phyloP scores from a whole-genome alignment of 805 yeast genomes.

The Lipomyces sp. region DNA sequence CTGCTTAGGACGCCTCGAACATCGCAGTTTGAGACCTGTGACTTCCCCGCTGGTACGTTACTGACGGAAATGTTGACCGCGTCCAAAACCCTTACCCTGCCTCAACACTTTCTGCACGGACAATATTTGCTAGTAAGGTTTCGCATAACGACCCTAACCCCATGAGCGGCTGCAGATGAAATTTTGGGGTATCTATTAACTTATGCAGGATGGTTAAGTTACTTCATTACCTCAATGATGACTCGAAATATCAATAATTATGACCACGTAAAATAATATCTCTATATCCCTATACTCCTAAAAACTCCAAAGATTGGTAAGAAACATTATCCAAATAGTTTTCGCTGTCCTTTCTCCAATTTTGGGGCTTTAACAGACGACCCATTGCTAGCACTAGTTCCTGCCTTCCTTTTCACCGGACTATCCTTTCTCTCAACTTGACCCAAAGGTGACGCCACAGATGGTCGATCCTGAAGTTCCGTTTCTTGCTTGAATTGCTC shows the following conservation, averaged over 20 bases:
- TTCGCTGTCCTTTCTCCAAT: constrained; percentile 29
- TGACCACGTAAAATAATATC: neutral
- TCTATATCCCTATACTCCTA: neutral
- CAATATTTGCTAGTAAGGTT: neutral
- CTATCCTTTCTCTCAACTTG: neutral
- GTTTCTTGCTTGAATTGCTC: constrained; percentile 17
- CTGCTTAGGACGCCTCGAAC: neutral
- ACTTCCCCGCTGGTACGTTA: neutral
- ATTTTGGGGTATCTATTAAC: no score
- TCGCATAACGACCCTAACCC: neutral
- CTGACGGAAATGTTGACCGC: neutral
- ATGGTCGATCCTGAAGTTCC: neutral
- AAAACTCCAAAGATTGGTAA: neutral
- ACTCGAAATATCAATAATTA: neutral
- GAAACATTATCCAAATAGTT: constrained; percentile 13
- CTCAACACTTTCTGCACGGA: neutral
- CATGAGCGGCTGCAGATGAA: neutral
- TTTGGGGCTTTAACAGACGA: neutral
- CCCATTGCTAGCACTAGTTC: neutral
- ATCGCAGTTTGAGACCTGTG: neutral
- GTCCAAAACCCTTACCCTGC: neutral
- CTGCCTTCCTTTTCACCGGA: constrained; percentile 14
- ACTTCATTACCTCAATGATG: no score
- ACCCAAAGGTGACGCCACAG: neutral
- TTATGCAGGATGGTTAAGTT: no score